Percentiles rank a stretch among this genome's conserved stretches.
phyloP scores from a whole-genome alignment of 495 filamentous ascomycete genomes.

The Cercophora samala region DNA sequence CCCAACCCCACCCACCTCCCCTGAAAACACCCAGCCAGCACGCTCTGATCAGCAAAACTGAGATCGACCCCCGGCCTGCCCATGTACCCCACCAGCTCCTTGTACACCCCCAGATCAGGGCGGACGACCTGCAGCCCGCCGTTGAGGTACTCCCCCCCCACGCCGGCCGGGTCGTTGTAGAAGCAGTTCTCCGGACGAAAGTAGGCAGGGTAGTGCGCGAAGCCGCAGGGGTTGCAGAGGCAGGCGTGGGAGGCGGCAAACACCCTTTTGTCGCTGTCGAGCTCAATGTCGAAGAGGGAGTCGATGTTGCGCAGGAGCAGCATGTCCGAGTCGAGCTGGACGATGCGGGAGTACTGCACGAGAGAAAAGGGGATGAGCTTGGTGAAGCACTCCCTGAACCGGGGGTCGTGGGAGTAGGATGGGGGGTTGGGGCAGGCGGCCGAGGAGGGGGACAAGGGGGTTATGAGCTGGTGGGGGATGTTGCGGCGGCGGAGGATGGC shows the following conservation, averaged over 20 bases:
- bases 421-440: slow-evolving; percentile 51
- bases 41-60: slow-evolving; percentile 73
- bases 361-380: slow-evolving; percentile 77
- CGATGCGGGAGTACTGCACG: slow-evolving; percentile 65
- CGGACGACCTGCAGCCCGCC: slow-evolving; percentile 71
- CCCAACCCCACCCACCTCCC: slow-evolving; percentile 70
- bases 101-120: slow-evolving; percentile 55
- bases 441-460: slow-evolving; percentile 57
- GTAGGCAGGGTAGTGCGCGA: slow-evolving; percentile 67
- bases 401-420: slow-evolving; percentile 56
- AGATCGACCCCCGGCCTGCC: slow-evolving; percentile 47
- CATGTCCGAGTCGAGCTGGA: slow-evolving; percentile 86
- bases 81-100: slow-evolving; percentile 53
- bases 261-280: slow-evolving; percentile 33
- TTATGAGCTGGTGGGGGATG: slow-evolving; percentile 59
- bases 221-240: slow-evolving; percentile 74
- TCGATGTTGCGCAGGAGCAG: slow-evolving; percentile 76
- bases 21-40: slow-evolving; percentile 63
- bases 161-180: slow-evolving; percentile 19
- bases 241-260: slow-evolving; percentile 77
- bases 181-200: slow-evolving; percentile 70
- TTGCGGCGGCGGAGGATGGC: slow-evolving; percentile 59
- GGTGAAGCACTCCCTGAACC: slow-evolving; percentile 82
- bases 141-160: slow-evolving; percentile 56
- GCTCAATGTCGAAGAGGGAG: slow-evolving; percentile 65